Evolutionary conservation across 257 asterid genomes (phyloP), one percentile per base, ranked within the genome.

Genomic region (Penstemon eatonii): DNA sequence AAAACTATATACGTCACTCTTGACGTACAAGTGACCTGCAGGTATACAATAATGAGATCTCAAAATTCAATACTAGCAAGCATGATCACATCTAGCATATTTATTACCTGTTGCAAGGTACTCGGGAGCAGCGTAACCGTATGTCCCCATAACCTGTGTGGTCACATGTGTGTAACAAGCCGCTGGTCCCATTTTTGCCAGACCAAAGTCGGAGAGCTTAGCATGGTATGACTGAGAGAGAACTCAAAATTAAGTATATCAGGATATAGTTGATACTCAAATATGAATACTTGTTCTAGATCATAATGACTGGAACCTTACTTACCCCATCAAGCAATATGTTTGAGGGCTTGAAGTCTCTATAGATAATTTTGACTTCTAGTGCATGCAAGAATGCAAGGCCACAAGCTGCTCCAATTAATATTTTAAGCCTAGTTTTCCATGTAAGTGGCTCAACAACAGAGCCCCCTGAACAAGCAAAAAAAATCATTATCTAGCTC

Each of bases 271-370:
- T 25, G 33, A 25, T 25, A 25, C 33, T 25, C 33, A 25, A 25
- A 25, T 25, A 25, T 25, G 33, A 25, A 25, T 25, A 25, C 33
- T 25, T 25, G 33, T 25, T 25, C 33, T 25, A 25, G 33, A 25
- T 25, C 19, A 7, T 0, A 8, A 42, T 47, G 68, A 25, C 1
- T 11, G 8, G 25, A 40, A 6, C 36, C 12, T 33, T 41, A 44
- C 83, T 68, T 73, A 83, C 88, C 47, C 76, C 85, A 6, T 83
- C 86, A 3, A 83, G 85, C 83, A 83, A 73, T 66, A 83, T 83
- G 80, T 83, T 83, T 8, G 88, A 83, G 58, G 88, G 83, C 78
- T 83, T 83, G 75, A 83, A 80, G 67, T 83, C 88, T 61, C 88
- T 60, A 36, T 83, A 80, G 72, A 83, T 80, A 53, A 80, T 82